Evolutionary conservation across 176 grass and related monocot species (phyloP).

Genomic region (Carex cristatella): DNA sequence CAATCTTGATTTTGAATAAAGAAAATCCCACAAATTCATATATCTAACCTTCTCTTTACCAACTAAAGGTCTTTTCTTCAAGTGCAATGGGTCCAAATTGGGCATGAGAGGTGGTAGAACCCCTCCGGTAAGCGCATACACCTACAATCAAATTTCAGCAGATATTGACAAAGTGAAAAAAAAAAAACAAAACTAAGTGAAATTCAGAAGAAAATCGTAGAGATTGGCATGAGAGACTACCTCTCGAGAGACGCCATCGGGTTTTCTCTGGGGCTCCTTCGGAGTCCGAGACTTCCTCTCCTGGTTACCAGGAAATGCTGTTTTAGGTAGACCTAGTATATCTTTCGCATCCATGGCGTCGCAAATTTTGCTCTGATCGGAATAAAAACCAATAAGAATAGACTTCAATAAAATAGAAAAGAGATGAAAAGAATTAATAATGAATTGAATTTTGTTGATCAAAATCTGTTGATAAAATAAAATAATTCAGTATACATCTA

Average conservation of each 20-base stretch:
- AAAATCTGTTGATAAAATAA: no score
- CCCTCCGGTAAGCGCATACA: slow-evolving; percentile 86
- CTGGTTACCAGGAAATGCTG: slow-evolving; percentile 45
- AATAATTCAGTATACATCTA: no score
- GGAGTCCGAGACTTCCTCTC: slow-evolving; percentile 80
- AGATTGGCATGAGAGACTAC: slow-evolving; percentile 17
- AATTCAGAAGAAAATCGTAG: background rate
- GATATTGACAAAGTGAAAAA: background rate
- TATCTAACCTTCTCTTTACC: slow-evolving; percentile 55
- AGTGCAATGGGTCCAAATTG: slow-evolving; percentile 62
- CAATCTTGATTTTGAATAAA: background rate
- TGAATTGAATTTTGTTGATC: no score
- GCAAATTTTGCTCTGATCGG: background rate
- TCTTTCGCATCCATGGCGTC: slow-evolving; percentile 90
- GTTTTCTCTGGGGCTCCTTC: slow-evolving; percentile 92
- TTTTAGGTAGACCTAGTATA: slow-evolving; percentile 87
- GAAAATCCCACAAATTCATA: slow-evolving; percentile 22
- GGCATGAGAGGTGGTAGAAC: slow-evolving; percentile 80
- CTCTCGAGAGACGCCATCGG: slow-evolving; percentile 90
- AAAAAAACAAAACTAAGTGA: background rate
- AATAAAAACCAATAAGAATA: no score
- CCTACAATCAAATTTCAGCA: slow-evolving; percentile 25
- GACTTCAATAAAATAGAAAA: no score
- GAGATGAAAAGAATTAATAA: no score
- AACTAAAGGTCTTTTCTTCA: slow-evolving; percentile 60